Evolutionary conservation across 73 alveolate species (phyloP).

Genomic region (Paramecium sonneborni): DNA sequence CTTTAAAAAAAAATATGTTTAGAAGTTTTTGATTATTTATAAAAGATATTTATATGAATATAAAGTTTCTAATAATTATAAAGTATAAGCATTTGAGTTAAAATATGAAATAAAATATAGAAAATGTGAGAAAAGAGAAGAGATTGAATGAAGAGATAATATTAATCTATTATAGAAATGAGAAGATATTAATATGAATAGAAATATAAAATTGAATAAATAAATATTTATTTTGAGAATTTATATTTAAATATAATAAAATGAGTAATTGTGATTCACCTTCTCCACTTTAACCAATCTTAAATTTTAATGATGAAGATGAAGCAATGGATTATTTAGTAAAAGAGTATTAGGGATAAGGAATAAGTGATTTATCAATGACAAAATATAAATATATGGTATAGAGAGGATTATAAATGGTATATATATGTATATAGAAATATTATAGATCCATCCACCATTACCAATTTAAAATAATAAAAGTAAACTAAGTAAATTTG

Average conservation of each 20-base stretch:
- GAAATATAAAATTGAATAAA: no score
- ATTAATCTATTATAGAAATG: no score
- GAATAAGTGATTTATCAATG: constrained; percentile 28
- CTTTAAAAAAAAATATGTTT: background rate
- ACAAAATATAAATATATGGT: constrained; percentile 26
- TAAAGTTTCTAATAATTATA: no score
- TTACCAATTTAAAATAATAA: background rate
- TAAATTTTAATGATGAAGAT: constrained; percentile 9
- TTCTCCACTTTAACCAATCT: background rate
- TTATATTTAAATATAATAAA: background rate
- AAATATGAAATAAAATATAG: no score
- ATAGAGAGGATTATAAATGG: constrained; percentile 28
- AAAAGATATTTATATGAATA: no score
- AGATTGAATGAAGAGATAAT: no score
- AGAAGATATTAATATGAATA: no score
- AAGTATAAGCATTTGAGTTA: no score
- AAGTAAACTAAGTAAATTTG: background rate
- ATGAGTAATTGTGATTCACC: background rate
- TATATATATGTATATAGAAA: background rate
- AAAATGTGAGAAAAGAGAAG: no score
- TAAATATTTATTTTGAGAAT: background rate
- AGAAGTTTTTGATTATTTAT: no score
- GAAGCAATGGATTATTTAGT: constrained; percentile 10
- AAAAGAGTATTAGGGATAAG: background rate
- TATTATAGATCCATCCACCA: background rate